Evolutionary conservation across 2,329 filamentous ascomycete species (phyloP), one percentile per base, ranked within the genome.

Genomic region (Phoma sp.): DNA sequence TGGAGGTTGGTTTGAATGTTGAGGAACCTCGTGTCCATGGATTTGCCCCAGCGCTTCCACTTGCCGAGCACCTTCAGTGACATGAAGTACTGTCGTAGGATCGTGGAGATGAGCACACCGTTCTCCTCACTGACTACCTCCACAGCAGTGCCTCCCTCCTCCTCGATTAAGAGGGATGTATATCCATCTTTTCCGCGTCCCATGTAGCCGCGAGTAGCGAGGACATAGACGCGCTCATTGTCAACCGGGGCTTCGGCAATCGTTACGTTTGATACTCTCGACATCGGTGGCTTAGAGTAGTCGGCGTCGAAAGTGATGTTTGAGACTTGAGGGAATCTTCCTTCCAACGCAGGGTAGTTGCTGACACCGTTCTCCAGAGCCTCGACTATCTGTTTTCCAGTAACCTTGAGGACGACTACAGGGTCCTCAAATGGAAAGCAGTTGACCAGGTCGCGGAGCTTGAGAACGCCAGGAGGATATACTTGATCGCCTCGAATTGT

Each of bases 351-450:
- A 0, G 92, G 93, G 58, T 95, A 90, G 64, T 86, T 83, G 34
- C 87, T 88, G 0, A 97, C 87, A 0, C 88, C 86, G 64, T 96
- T 96, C 73, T 96, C 92, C 2, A 96, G 74, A 0, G 92, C 92
- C n/a, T 86, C 87, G 66, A 87, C 80, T 26, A 97, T 85, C 1
- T 87, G 89, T 63, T 85, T 80, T 0, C 93, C 93, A 0, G 80
- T 86, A 4, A 92, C 81, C 28, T 83, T 84, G 55, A 96, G 79
- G 4, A 96, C 85, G 0, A 96, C 88, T 1, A 93, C 89, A 0
- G 92, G 92, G 60, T 96, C 92, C 69, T 96, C 92, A 64, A 97
- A 96, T 0, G 93, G 93, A 62, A 96, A 96, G 68, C 91, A 96
- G 43, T 90, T 90, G 52, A 92, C 84, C n/a, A 96, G 85, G 66